Evolutionary conservation across 148 eudicot genomes (phyloP).

Genomic region (Persicaria tinctoria): DNA sequence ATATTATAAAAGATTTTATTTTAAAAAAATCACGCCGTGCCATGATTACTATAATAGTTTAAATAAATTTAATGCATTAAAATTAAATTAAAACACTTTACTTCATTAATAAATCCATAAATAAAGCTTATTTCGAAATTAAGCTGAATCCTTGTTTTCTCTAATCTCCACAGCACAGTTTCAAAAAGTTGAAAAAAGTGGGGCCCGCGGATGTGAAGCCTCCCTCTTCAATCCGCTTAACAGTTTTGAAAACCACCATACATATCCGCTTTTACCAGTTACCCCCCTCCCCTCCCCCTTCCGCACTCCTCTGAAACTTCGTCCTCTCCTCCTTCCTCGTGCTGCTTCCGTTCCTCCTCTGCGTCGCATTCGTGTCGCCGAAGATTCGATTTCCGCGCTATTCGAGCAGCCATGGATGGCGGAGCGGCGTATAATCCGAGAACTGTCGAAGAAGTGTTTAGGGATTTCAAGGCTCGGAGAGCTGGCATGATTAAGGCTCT

Average conservation of each 20-base stretch:
- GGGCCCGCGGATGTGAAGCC: background rate
- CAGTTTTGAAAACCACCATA: background rate
- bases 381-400: background rate
- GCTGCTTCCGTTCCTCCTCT: background rate
- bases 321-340: background rate
- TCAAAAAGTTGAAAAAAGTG: too few relatives aligned
- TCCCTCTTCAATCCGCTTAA: background rate
- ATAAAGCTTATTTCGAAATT: too few relatives aligned
- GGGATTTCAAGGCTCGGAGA: conserved; percentile 55
- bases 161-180: too few relatives aligned
- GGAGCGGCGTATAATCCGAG: conserved; percentile 42
- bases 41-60: too few relatives aligned
- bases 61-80: too few relatives aligned
- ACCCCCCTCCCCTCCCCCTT: background rate
- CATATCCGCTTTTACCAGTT: background rate
- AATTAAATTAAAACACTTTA: too few relatives aligned
- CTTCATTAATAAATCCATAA: too few relatives aligned
- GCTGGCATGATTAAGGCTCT: conserved; percentile 53
- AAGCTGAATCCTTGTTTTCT: too few relatives aligned
- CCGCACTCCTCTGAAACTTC: background rate
- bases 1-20: too few relatives aligned
- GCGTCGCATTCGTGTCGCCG: background rate
- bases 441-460: conserved; percentile 56
- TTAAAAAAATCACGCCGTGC: too few relatives aligned
- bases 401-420: conserved; percentile 24